A percentile compares a stretch with the other conserved stretches of the same genome.
Conservation (phyloP, 768 basidiomycete genomes). For the Lactarius indigo region DNA sequence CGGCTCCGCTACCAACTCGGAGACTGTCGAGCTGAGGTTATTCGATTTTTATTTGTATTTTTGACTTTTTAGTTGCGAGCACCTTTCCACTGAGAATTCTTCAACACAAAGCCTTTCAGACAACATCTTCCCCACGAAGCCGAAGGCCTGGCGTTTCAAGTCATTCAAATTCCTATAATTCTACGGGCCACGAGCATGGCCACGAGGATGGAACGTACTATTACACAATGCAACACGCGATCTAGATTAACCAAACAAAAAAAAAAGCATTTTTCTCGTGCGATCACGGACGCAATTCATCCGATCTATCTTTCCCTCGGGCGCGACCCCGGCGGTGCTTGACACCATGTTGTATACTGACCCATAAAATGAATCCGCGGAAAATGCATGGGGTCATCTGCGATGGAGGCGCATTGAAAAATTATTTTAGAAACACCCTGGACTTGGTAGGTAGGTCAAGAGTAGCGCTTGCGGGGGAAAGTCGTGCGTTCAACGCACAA, state of each 20-base stretch:
- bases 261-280: conserved; percentile 6
- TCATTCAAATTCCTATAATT: neutral
- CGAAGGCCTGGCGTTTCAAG: neutral
- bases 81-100: conserved; percentile 3
- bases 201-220: neutral
- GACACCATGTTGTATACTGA: conserved; percentile 3
- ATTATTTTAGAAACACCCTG: conserved; percentile 7
- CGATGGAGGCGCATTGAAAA: conserved; percentile 19
- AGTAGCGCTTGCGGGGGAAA: neutral
- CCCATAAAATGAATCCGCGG: conserved; percentile 16
- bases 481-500: neutral
- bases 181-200: neutral
- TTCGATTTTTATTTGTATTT: neutral
- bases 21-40: neutral
- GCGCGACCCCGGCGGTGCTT: conserved; percentile 15
- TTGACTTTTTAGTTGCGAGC: neutral
- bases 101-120: neutral
- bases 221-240: conserved; percentile 1
- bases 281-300: conserved; percentile 24
- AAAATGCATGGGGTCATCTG: conserved; percentile 16
- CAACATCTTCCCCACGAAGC: neutral
- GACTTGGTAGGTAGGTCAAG: neutral
- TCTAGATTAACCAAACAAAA: conserved; percentile 17
- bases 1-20: neutral
- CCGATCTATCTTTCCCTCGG: conserved; percentile 22